Evolutionary conservation across 768 basidiomycete species (phyloP).

Genomic region (Boletus pseudopeckii): DNA sequence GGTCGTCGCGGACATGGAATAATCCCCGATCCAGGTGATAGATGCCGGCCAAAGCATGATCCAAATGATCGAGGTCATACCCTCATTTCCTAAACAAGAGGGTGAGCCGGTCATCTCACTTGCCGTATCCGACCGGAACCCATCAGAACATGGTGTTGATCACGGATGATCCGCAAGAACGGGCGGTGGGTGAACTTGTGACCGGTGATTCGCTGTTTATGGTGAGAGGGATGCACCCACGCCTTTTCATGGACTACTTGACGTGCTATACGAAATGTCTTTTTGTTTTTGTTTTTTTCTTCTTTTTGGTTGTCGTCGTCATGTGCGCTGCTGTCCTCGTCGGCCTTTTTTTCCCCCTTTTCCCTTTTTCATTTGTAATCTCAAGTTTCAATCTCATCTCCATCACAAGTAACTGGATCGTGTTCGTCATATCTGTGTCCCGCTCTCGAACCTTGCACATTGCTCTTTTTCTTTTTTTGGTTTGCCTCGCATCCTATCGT

Average conservation of each 20-base stretch:
- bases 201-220: not conserved
- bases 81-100: not conserved
- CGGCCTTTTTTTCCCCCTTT: too few species aligned
- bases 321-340: not conserved
- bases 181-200: not conserved
- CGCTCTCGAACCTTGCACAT: constrained; percentile 1
- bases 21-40: constrained; percentile 7
- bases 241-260: not conserved
- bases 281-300: not conserved
- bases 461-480: not conserved
- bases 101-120: not conserved
- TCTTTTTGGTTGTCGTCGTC: not conserved
- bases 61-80: not conserved
- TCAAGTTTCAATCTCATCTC: not conserved
- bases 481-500: not conserved
- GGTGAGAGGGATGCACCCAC: not conserved
- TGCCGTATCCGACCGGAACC: not conserved
- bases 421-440: too few species aligned
- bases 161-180: not conserved
- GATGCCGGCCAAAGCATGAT: not conserved
- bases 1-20: constrained; percentile 21
- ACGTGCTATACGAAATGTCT: not conserved
- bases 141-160: not conserved
- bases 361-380: too few species aligned
- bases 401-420: not conserved